phyloP scores from a whole-genome alignment of 2,329 filamentous ascomycete species.

The Chaetomium strumarium region DNA sequence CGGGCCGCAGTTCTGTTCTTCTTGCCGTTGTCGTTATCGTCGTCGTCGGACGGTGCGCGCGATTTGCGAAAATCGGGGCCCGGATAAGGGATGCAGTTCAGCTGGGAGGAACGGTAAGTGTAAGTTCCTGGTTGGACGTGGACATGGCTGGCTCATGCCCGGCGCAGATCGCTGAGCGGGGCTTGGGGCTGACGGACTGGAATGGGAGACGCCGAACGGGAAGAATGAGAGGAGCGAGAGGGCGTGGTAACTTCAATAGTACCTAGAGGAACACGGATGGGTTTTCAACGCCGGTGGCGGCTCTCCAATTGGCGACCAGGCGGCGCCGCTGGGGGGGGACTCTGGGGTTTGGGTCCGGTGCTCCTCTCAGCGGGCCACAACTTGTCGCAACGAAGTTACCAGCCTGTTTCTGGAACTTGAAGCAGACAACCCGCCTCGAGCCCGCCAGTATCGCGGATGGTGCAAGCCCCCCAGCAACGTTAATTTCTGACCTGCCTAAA shows the following conservation, averaged over 20 bases:
- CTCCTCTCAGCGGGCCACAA: background rate
- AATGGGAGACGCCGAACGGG: slow-evolving; percentile 11
- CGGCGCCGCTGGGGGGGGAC: slow-evolving; percentile 1
- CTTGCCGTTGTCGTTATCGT: slow-evolving; percentile 4
- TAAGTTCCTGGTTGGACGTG: slow-evolving; percentile 12
- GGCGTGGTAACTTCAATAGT: too few species aligned
- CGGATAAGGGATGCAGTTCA: slow-evolving; percentile 5
- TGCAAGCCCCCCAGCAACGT: slow-evolving; percentile 24
- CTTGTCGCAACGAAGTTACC: background rate
- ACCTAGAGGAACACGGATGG: background rate
- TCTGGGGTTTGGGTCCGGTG: background rate
- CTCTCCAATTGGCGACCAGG: slow-evolving; percentile 1
- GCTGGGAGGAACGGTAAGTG: slow-evolving; percentile 20
- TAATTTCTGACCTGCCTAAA: slow-evolving; percentile 29
- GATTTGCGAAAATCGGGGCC: background rate
- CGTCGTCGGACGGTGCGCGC: slow-evolving; percentile 9
- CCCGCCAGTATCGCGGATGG: slow-evolving; percentile 22
- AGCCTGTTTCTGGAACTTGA: slow-evolving; percentile 23
- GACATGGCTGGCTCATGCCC: slow-evolving; percentile 23
- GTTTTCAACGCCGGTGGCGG: background rate
- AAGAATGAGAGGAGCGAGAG: slow-evolving; percentile 2
- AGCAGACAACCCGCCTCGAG: background rate
- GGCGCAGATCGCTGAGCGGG: slow-evolving; percentile 22
- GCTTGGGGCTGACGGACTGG: slow-evolving; percentile 9
- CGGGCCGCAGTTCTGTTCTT: slow-evolving; percentile 2